These are phyloP conservation scores for Magnaporthales sp. DNA, from an alignment of 2,329 filamentous ascomycete species.

Conservation along the genomic window DNA sequence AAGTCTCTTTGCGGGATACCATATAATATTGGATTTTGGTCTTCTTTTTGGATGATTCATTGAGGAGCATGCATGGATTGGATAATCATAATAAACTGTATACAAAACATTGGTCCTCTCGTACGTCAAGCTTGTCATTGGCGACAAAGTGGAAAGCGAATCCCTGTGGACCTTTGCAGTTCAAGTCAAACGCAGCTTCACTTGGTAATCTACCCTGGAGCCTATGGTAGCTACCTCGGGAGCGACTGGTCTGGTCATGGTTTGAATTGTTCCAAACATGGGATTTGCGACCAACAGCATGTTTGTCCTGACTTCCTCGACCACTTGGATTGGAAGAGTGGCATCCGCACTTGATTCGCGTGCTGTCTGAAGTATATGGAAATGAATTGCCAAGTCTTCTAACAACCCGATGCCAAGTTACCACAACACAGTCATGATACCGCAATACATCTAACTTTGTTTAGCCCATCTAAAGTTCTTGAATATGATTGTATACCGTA, in stretches of 20 bases:
- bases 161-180: no score
- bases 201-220: neutral
- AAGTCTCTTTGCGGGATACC: neutral
- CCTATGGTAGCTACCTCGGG: neutral
- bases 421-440: neutral
- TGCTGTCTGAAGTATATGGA: no score
- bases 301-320: neutral
- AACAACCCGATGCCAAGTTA: neutral
- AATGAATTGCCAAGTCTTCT: neutral
- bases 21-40: neutral
- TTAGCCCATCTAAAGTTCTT: neutral
- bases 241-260: neutral
- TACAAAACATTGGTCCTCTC: neutral
- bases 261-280: neutral
- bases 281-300: neutral
- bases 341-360: neutral
- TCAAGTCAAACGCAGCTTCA: no score
- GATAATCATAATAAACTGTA: neutral
- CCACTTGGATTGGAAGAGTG: neutral
- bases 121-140: neutral
- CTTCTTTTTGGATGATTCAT: neutral
- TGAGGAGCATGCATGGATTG: neutral
- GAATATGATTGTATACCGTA: neutral
- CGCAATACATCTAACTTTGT: neutral
- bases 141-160: no score